phyloP scores from a whole-genome alignment of 1,284 basidiomycete species.

The Tilletia caries region DNA sequence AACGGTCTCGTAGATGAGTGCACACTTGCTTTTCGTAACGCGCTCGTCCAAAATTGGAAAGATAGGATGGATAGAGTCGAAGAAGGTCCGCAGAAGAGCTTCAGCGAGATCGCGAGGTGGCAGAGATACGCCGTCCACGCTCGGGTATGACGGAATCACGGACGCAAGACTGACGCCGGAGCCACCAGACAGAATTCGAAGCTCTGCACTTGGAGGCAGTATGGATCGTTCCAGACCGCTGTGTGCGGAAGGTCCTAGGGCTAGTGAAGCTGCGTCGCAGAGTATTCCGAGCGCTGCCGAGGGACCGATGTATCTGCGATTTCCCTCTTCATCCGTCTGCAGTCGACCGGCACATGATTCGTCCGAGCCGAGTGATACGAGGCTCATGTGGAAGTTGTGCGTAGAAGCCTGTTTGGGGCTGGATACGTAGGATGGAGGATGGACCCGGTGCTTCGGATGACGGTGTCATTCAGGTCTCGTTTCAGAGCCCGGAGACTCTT shows the following conservation, averaged over 20 bases:
- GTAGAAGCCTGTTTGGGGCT: neutral
- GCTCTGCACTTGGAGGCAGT: neutral
- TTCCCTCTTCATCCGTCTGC: slow-evolving; percentile 15
- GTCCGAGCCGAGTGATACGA: neutral
- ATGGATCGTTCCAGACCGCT: slow-evolving; percentile 10
- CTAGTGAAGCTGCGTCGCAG: neutral
- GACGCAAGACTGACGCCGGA: neutral
- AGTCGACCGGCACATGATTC: slow-evolving; percentile 9
- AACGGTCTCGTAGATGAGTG: neutral
- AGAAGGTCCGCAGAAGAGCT: slow-evolving; percentile 19
- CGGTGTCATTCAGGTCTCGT: neutral
- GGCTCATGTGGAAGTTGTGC: neutral
- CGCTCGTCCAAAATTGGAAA: slow-evolving; percentile 17
- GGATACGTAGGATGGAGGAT: neutral
- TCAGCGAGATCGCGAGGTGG: slow-evolving; percentile 10
- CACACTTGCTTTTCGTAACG: neutral
- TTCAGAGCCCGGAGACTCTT: too few relatives aligned
- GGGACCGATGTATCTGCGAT: slow-evolving; percentile 14
- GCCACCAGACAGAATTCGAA: neutral
- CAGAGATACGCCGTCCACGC: neutral
- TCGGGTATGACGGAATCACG: neutral
- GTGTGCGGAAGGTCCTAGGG: slow-evolving; percentile 10
- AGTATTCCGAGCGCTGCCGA: neutral
- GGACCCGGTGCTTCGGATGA: neutral
- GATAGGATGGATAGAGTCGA: slow-evolving; percentile 16